Percentiles rank a stretch among this genome's conserved stretches.
Conservation (phyloP, 768 basidiomycete species). For the Tricholoma sp. region DNA sequence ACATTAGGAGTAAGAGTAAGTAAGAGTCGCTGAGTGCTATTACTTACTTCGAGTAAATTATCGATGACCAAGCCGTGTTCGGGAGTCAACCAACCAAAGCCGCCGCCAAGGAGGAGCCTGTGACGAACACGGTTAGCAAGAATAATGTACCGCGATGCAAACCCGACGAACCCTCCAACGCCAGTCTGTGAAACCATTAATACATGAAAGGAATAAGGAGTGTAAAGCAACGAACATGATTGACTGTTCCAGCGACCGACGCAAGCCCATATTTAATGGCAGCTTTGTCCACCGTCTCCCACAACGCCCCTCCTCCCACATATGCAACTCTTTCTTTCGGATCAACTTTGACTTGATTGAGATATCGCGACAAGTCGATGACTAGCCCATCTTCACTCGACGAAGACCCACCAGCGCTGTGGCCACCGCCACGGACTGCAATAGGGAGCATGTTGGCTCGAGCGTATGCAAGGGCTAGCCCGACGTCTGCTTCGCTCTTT, state of each 20-base stretch:
- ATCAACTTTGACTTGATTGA: background rate
- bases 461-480: conserved; percentile 11
- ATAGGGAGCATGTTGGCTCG: background rate
- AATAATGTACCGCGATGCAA: conserved; percentile 9
- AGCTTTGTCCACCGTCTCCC: background rate
- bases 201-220: background rate
- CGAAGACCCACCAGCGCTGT: background rate
- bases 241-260: background rate
- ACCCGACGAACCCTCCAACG: conserved; percentile 38
- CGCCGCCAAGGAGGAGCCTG: conserved; percentile 50
- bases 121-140: background rate
- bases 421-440: conserved; percentile 1
- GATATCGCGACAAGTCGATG: background rate
- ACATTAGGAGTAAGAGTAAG: background rate
- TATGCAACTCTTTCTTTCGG: background rate
- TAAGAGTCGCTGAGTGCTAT: background rate
- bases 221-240: conserved; percentile 12
- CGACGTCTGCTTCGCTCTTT: conserved; percentile 11
- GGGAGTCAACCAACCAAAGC: conserved; percentile 48
- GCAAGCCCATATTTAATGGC: background rate
- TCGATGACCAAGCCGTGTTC: conserved; percentile 43
- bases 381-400: background rate
- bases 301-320: background rate
- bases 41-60: conserved; percentile 34
- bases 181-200: conserved; percentile 33